Evolutionary conservation across 2,329 filamentous ascomycete genomes (phyloP), one percentile per base, ranked within the genome.

Genomic region (Ophiostoma australiae): DNA sequence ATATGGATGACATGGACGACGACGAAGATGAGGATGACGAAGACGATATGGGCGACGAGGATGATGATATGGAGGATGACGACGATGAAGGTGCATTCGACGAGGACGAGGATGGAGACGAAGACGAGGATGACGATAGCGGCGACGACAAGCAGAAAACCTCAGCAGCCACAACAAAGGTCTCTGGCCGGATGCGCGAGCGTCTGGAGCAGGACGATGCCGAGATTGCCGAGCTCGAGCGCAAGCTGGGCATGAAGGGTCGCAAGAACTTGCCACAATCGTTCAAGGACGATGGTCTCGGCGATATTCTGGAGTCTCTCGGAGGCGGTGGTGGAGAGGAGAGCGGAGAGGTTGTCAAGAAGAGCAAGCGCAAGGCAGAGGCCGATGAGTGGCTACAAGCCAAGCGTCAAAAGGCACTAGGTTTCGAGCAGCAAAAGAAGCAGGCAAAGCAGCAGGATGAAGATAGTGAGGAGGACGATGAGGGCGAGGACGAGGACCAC

Each of bases 161-260:
- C 1, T 31, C 44, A 27, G 6, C 73, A 67, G n/a, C 72, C 20
- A 48, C 73, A 71, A 73, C 72, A 11, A 73, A 74, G 13, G 23
- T 77, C 1, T 79, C 81, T 6, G 80, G 78, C 67, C 74, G 74
- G 27, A 77, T 88, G n/a, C 87, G 85, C 76, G 85, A 89, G 3
- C 88, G 86, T 75, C 82, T 97, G 4, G 89, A 87, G 0, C 84
- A 92, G 73, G 94, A 99, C 72, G 93, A 98, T 76, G 91, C 89
- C 1, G 93, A 97, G 75, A 98, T 99, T 75, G 90, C 90, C 27
- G 89, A 89, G 2, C 82, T 97, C 41, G 95, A 99, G 81, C 93
- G 90, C 79, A 96, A 92, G 77, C 82, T 99, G 3, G 94, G 95
- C 0, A 85, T 97, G 74, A 92, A 90, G 77, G 87, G 88, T 33